Conservation (phyloP, 257 asterid genomes). For the Echites panduratus region DNA sequence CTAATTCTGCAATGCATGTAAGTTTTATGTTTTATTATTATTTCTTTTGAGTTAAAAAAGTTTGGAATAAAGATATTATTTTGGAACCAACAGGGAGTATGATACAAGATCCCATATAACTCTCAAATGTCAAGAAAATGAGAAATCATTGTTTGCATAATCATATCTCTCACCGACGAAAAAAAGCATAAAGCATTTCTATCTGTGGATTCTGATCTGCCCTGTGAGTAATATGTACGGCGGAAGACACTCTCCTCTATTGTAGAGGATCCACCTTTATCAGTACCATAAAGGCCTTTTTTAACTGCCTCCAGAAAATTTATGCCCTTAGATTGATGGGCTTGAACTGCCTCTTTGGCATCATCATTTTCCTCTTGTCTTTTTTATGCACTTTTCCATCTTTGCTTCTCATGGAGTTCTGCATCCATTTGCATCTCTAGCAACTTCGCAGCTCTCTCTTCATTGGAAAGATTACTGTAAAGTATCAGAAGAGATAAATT, state of each 20-base stretch:
- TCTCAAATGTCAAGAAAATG: not conserved
- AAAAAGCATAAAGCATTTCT: slow-evolving; percentile 88
- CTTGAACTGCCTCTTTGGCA: slow-evolving; percentile 54
- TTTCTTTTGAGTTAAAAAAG: no score
- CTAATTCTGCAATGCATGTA: no score
- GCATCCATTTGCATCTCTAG: slow-evolving; percentile 96
- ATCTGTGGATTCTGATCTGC: slow-evolving; percentile 51
- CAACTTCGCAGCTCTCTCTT: slow-evolving; percentile 84
- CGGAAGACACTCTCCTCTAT: slow-evolving; percentile 97
- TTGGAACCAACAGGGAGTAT: no score
- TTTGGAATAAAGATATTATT: no score
- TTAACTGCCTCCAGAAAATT: slow-evolving; percentile 79
- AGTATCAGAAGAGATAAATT: slow-evolving; percentile 26
- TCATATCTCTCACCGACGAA: slow-evolving; percentile 48
- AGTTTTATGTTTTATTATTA: no score
- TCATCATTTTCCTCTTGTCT: slow-evolving; percentile 79
- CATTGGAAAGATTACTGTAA: slow-evolving; percentile 65
- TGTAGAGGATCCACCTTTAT: slow-evolving; percentile 72
- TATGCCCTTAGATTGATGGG: slow-evolving; percentile 43
- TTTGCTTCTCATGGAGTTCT: slow-evolving; percentile 76
- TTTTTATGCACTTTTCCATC: slow-evolving; percentile 86
- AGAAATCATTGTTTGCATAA: not conserved
- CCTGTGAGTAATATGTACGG: slow-evolving; percentile 70
- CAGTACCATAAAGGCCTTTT: slow-evolving; percentile 81
- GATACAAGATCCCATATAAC: no score